Evolutionary conservation across 495 filamentous ascomycete genomes (phyloP).

Genomic region (Astrothelium macrocarpum): DNA sequence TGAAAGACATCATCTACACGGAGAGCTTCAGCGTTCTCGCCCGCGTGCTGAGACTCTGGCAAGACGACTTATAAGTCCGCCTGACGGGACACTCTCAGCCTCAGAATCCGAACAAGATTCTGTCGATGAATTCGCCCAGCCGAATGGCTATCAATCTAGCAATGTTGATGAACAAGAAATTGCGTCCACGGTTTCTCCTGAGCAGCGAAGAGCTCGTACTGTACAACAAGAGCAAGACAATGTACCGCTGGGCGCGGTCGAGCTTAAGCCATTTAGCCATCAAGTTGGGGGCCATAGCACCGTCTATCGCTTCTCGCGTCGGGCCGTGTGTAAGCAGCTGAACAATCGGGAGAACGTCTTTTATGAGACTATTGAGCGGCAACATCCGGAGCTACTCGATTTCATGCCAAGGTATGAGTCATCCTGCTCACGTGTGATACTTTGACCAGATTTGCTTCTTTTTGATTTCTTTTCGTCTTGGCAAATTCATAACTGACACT

Average conservation of each 20-base stretch:
- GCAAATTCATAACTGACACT: constrained; percentile 30
- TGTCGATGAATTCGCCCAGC: constrained; percentile 44
- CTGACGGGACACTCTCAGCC: constrained; percentile 25
- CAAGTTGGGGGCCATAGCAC: constrained; percentile 96
- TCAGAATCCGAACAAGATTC: constrained; percentile 53
- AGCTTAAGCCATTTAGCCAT: constrained; percentile 92
- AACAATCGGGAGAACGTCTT: constrained; percentile 98
- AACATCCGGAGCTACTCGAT: constrained; percentile 77
- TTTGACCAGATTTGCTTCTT: no score
- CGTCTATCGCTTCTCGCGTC: constrained; percentile 86
- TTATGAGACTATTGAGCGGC: constrained; percentile 86
- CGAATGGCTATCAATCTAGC: constrained; percentile 43
- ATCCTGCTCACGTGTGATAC: no score
- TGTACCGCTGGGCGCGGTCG: constrained; percentile 78
- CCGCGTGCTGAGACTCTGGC: constrained; percentile 2
- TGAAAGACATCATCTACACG: constrained; percentile 51
- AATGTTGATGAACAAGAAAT: constrained; percentile 49
- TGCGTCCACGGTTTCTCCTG: constrained; percentile 49
- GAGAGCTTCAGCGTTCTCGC: constrained; percentile 18
- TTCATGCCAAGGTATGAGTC: constrained; percentile 92
- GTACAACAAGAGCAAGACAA: constrained; percentile 39
- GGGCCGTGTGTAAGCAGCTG: constrained; percentile 94
- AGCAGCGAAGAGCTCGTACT: constrained; percentile 13
- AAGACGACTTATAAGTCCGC: neutral
- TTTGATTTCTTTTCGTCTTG: constrained; percentile 15